Conservation (phyloP, 805 yeast species). For the Jamesozyma piceae region DNA sequence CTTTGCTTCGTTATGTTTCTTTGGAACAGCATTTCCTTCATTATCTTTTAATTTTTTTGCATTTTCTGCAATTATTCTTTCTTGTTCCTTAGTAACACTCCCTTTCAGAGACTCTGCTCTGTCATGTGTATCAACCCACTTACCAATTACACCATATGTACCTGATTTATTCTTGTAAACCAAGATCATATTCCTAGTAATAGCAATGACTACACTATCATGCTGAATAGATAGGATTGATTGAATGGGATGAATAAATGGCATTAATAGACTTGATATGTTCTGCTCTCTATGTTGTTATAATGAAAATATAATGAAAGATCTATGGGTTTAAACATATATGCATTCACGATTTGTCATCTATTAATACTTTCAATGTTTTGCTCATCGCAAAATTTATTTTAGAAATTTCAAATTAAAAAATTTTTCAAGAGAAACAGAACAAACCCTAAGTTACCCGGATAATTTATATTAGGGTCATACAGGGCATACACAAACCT, state of each 20-base stretch:
- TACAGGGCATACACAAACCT: too few relatives aligned
- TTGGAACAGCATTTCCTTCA: conserved; percentile 36
- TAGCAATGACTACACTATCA: conserved; percentile 44
- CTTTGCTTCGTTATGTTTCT: conserved; percentile 42
- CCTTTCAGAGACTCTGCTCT: conserved; percentile 34
- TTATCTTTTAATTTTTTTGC: conserved; percentile 31
- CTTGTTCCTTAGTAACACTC: conserved; percentile 37
- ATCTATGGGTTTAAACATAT: too few relatives aligned
- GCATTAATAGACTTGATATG: too few relatives aligned
- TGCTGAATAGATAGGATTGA: conserved; percentile 37
- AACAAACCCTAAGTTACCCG: too few relatives aligned
- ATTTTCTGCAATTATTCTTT: conserved; percentile 24
- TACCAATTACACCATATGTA: conserved; percentile 32
- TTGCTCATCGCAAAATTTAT: too few relatives aligned
- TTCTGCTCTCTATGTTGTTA: too few relatives aligned
- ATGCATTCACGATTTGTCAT: too few relatives aligned
- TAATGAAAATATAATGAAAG: too few relatives aligned
- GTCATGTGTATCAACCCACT: conserved; percentile 56
- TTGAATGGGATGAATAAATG: conserved; percentile 59
- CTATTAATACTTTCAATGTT: too few relatives aligned
- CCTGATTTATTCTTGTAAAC: conserved; percentile 39
- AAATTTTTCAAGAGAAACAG: too few relatives aligned
- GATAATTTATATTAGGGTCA: too few relatives aligned
- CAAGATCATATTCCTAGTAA: conserved; percentile 50
- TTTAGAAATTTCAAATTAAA: too few relatives aligned